These are phyloP conservation scores for Fomitopsis schrenkii DNA, from an alignment of 1,284 basidiomycete genomes.

Conservation along the genomic window DNA sequence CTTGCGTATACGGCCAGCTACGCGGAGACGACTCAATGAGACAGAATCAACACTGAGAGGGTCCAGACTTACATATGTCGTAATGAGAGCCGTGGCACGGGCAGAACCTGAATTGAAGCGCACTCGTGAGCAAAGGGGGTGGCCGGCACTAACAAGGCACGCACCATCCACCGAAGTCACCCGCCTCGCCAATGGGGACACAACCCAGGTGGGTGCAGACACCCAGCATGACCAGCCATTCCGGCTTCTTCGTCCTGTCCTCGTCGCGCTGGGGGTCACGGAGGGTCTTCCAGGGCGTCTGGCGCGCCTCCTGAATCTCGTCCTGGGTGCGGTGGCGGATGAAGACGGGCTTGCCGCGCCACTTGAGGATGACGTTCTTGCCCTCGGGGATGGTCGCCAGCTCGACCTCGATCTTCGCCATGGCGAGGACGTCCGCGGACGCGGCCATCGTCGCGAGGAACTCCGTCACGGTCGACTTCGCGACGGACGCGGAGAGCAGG, in stretches of 20 bases:
- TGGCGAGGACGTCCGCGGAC: constrained; percentile 95
- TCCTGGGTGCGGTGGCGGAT: constrained; percentile 92
- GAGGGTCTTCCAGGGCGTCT: constrained; percentile 80
- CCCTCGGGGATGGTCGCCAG: constrained; percentile 92
- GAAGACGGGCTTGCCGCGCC: constrained; percentile 99
- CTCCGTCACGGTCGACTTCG: constrained; percentile 92
- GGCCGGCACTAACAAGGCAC: constrained; percentile 24
- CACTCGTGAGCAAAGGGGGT: constrained; percentile 3
- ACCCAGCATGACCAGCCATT: constrained; percentile 98
- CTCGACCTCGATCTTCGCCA: constrained; percentile 98
- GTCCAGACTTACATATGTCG: constrained; percentile 71
- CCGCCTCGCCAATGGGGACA: constrained; percentile 97
- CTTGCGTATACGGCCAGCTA: constrained; percentile 91
- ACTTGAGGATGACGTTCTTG: constrained; percentile 97
- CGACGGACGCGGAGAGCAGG: constrained; percentile 89
- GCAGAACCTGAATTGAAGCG: constrained; percentile 71
- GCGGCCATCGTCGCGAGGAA: constrained; percentile 96
- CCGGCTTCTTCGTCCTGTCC: constrained; percentile 87
- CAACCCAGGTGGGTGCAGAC: constrained; percentile 99
- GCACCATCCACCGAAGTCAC: constrained; percentile 96
- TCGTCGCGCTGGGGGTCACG: constrained; percentile 94
- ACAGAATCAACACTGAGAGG: not conserved
- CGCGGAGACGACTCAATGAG: constrained; percentile 9
- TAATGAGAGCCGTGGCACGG: constrained; percentile 99
- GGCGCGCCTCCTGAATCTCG: constrained; percentile 94